Conservation (phyloP, 129 eudicot species). For the Dittrichia graveolens region DNA sequence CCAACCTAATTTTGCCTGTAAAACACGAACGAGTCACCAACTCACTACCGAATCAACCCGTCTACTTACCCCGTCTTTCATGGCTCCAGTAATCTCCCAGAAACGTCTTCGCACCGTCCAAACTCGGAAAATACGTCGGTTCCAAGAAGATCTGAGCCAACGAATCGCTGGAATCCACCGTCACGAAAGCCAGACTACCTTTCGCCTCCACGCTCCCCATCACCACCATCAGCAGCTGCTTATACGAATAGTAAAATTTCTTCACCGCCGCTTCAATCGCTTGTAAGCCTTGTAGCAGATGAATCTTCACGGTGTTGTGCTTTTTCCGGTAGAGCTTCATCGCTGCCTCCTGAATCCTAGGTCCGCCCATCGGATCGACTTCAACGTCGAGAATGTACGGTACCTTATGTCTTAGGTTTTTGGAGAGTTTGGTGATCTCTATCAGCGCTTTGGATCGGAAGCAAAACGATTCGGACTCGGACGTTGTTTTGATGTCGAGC, state of each 20-base stretch:
- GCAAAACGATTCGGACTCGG: constrained; percentile 64
- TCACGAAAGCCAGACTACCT: constrained; percentile 40
- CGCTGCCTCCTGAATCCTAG: constrained; percentile 82
- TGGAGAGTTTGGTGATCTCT: constrained; percentile 55
- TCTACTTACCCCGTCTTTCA: constrained; percentile 24
- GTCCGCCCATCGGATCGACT: constrained; percentile 92
- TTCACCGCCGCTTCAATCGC: constrained; percentile 81
- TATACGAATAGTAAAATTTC: constrained; percentile 67
- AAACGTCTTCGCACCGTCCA: constrained; percentile 95
- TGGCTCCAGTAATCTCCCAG: constrained; percentile 73
- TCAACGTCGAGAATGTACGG: constrained; percentile 75
- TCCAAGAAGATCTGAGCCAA: constrained; percentile 67
- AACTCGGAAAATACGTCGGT: constrained; percentile 91
- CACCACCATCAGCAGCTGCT: constrained; percentile 62
- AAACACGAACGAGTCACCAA: constrained; percentile 21
- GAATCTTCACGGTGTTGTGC: constrained; percentile 49
- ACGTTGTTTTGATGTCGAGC: constrained; percentile 51
- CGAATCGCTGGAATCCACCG: constrained; percentile 51
- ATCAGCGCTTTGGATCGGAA: constrained; percentile 64
- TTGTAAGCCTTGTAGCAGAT: constrained; percentile 75
- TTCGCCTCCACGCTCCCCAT: constrained; percentile 88
- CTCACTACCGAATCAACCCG: constrained; percentile 17
- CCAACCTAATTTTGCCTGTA: constrained; percentile 44
- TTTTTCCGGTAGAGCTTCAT: constrained; percentile 69
- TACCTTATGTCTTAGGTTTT: constrained; percentile 74